Evolutionary conservation across 1,139 yeast genomes (phyloP), one percentile per base, ranked within the genome.

Genomic region (Suhomyces bolitotheri): DNA sequence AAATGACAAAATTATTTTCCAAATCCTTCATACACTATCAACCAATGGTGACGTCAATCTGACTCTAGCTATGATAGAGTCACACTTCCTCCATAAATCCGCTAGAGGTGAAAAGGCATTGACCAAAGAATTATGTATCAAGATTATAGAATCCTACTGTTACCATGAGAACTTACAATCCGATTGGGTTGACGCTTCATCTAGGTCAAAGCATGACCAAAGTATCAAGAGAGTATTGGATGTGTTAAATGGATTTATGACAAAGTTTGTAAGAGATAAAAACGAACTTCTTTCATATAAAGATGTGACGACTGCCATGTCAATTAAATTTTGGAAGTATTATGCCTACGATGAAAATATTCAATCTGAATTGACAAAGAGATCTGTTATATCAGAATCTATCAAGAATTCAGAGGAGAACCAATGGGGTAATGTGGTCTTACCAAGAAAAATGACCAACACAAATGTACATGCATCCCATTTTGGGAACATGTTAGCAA

Each of bases 141-240:
- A 53, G 26, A 58, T 69, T 5, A 56, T 71, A 6, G 64, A 64
- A 36, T 58, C 75, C 1, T 67, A 70, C 39, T 66, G 74, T 41
- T 56, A 56, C 40, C 50, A 56, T 33, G 34, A 31, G 3, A 43
- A 49, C 12, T 30, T 41, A 6, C 37, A 39, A 11, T 31, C 22
- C 9, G 33, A 37, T 11, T 37, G 45, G 45, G 34, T 27, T 10
- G 54, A 49, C 3, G 9, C 22, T 5, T 29, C 37, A 7, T 17
- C 40, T 4, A 34, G 25, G 7, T 31, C 32, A 7, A 36, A 27
- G 10, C 29, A 45, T 4, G 72, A 66, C 34, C 45, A 47, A 4
- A 52, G 60, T 19, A 46, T 68, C 16, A 54, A 55, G 30, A 41
- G 55, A 8, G 58, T 69, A 1, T 39, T 70, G 26, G 67, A 62